Conservation (phyloP, 2,329 filamentous ascomycete genomes). For the Xylariaceae sp. region DNA sequence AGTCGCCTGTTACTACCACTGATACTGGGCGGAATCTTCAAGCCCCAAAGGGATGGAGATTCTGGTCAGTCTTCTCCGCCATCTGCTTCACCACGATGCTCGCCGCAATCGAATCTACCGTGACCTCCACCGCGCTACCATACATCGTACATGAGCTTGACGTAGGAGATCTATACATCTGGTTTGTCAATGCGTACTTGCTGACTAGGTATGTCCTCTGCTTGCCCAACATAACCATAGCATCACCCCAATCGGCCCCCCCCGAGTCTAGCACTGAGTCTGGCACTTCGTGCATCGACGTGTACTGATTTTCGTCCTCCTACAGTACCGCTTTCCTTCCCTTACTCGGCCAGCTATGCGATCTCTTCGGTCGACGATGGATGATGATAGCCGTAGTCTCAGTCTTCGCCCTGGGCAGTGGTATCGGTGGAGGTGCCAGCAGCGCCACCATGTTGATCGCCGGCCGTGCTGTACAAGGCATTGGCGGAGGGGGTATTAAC, state of each 20-base stretch:
- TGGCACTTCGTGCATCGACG: too few relatives aligned
- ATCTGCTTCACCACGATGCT: slow-evolving; percentile 3
- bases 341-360: slow-evolving; percentile 33
- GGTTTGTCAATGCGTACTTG: slow-evolving; percentile 7
- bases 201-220: neutral
- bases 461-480: too few relatives aligned
- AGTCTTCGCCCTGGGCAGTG: too few relatives aligned
- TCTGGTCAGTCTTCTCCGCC: slow-evolving; percentile 29
- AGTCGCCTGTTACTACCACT: too few relatives aligned
- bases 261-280: too few relatives aligned
- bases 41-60: neutral
- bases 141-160: slow-evolving; percentile 2
- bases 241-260: too few relatives aligned
- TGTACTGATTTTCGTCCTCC: too few relatives aligned
- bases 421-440: too few relatives aligned
- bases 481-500: too few relatives aligned
- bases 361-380: slow-evolving; percentile 28
- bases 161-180: slow-evolving; percentile 4
- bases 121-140: slow-evolving; percentile 6
- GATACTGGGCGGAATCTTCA: too few relatives aligned
- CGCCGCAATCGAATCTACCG: slow-evolving; percentile 5
- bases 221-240: neutral
- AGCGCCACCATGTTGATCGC: too few relatives aligned
- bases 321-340: slow-evolving; percentile 5
- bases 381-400: too few relatives aligned